Evolutionary conservation across 371 early-diverging fungal genomes (phyloP), one percentile per base, ranked within the genome.

Genomic region (Syncephalastrum monosporum): DNA sequence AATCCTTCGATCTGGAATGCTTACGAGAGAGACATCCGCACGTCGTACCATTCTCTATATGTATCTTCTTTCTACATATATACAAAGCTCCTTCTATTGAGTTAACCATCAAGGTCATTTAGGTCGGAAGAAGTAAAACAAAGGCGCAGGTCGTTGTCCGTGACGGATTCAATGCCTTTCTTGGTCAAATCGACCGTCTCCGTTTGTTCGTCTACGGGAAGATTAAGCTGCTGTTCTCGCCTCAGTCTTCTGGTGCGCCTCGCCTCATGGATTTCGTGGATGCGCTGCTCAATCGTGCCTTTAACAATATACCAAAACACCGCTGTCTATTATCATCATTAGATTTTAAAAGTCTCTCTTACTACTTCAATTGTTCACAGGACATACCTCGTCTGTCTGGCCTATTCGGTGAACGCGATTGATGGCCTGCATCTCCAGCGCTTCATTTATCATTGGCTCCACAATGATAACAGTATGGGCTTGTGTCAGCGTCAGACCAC

Each of bases 351-450:
- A 83, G 21, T 82, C 8, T 29, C 2, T 4, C n/a, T 3, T 33
- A 47, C 21, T 38, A 17, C 6, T 33, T 21, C 29, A 21, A 15
- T 3, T 56, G 17, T 42, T 21, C 53, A 42, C 41, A 24, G 53
- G 70, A 25, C 75, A 69, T 50, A 95, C 98, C 67, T 94, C 91
- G 47, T 89, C 88, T 5, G 90, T 94, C 71, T 99, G 99, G 5
- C 99, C 99, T 61, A 99, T 83, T 50, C 99, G 87, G 76, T 99
- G 99, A 0, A 96, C 95, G 49, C 91, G 79, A 62, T 89, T 90
- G 63, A 90, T 88, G 3, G 90, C 82, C 56, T 82, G 82, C 8
- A 69, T 71, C 46, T 82, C 80, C 23, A 82, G 48, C 16, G 65
- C 68, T 44, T 76, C 76, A 47, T 79, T 77, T 5, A 83, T 53